Evolutionary conservation across 179 eudicot genomes (phyloP).

Genomic region (Spergularia azorica): DNA sequence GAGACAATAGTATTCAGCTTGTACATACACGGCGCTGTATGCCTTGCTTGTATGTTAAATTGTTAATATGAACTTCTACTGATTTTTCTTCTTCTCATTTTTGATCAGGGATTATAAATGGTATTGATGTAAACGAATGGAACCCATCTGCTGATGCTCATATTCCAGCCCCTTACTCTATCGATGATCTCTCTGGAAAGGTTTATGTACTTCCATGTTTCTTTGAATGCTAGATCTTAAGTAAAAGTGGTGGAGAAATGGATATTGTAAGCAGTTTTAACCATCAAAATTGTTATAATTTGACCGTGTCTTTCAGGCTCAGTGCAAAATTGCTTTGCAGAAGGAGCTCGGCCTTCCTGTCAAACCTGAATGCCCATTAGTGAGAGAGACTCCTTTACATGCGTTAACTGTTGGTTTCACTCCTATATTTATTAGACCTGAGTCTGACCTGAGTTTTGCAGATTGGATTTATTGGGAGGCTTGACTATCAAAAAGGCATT

Average conservation of each 20-base stretch:
- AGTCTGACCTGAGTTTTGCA: conserved; percentile 21
- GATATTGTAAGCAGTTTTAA: neutral
- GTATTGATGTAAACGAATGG: conserved; percentile 79
- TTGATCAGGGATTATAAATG: conserved; percentile 80
- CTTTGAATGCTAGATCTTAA: neutral
- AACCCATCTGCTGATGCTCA: conserved; percentile 72
- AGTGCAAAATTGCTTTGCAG: conserved; percentile 81
- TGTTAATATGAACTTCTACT: neutral
- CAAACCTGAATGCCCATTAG: conserved; percentile 89
- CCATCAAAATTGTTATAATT: neutral
- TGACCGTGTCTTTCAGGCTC: conserved; percentile 45
- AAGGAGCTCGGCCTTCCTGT: conserved; percentile 90
- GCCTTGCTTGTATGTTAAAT: neutral
- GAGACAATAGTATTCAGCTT: too few relatives aligned
- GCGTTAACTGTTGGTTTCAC: neutral
- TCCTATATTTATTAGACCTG: neutral
- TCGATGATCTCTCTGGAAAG: conserved; percentile 93
- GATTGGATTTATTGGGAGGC: conserved; percentile 98
- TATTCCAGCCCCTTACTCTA: conserved; percentile 66
- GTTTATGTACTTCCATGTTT: conserved; percentile 29
- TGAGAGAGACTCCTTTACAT: conserved; percentile 31
- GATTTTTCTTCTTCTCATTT: neutral
- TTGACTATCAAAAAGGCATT: conserved; percentile 95
- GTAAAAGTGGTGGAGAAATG: neutral
- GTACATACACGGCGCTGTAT: neutral